Evolutionary conservation across 441 rosid genomes (phyloP).

Genomic region (Brassica balearica): DNA sequence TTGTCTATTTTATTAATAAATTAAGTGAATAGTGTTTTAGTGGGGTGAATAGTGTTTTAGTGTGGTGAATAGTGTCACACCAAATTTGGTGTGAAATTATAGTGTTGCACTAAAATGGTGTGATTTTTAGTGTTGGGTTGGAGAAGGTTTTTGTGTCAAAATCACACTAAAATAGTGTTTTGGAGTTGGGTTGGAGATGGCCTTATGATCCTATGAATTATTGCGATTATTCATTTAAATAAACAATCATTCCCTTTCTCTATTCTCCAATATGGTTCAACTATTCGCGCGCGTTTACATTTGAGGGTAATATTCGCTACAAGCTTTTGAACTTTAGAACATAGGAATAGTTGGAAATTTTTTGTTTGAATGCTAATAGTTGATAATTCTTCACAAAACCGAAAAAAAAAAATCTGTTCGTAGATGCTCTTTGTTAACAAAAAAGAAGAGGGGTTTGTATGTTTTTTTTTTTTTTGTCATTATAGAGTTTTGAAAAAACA

Average conservation of each 20-base stretch:
- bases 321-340: constrained; percentile 36
- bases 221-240: constrained; percentile 22
- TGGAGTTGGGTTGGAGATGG: too few species aligned
- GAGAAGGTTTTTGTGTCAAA: too few species aligned
- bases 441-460: constrained; percentile 11
- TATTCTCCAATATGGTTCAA: constrained; percentile 19
- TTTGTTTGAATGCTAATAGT: too few species aligned
- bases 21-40: too few species aligned
- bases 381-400: constrained; percentile 16
- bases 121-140: too few species aligned
- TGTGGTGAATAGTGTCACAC: too few species aligned
- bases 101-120: too few species aligned
- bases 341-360: constrained; percentile 31
- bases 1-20: too few species aligned
- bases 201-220: constrained; percentile 11
- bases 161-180: too few species aligned
- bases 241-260: constrained; percentile 1
- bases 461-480: not conserved
- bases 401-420: constrained; percentile 2
- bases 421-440: constrained; percentile 1
- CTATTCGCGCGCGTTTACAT: constrained; percentile 33
- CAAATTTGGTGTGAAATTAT: too few species aligned
- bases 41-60: too few species aligned
- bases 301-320: constrained; percentile 37
- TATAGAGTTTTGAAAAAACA: too few species aligned